phyloP scores from a whole-genome alignment of 2,329 filamentous ascomycete species.

The Cercospora zeina region DNA sequence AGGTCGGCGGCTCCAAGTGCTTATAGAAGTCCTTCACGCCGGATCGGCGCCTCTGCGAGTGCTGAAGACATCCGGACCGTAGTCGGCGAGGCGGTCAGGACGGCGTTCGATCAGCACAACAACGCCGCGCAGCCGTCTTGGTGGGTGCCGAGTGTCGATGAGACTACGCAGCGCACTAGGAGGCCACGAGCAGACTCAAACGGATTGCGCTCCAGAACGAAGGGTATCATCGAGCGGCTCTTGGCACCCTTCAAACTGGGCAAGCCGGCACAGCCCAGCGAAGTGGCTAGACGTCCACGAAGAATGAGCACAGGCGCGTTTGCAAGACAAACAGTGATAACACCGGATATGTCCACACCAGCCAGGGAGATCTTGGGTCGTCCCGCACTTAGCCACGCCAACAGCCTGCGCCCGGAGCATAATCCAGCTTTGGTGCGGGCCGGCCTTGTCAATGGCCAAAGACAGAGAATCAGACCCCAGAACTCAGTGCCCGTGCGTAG shows the following conservation, averaged over 20 bases:
- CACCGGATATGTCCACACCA: not conserved
- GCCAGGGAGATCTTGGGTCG: not conserved
- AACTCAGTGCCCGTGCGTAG: not conserved
- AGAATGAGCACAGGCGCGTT: conserved; percentile 13
- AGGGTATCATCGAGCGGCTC: conserved; percentile 2
- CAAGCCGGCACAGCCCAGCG: not conserved
- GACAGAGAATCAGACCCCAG: not conserved
- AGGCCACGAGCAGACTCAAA: not conserved
- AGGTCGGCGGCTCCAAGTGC: not conserved
- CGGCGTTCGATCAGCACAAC: not conserved
- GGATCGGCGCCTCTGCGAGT: not conserved
- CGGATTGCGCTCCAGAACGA: not conserved
- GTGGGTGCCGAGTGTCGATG: not conserved
- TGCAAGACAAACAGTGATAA: not conserved
- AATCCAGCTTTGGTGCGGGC: not conserved
- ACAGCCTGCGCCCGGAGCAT: conserved; percentile 14
- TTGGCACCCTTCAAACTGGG: conserved; percentile 10
- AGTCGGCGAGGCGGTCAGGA: not conserved
- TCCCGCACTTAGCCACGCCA: conserved; percentile 8
- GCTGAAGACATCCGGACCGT: not conserved
- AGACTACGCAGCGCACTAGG: not conserved
- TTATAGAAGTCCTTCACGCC: not conserved
- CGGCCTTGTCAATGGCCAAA: not conserved
- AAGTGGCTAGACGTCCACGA: conserved; percentile 9
- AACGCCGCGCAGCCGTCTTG: not conserved